phyloP scores from a whole-genome alignment of 805 yeast genomes.

The Jamesozyma piceae region DNA sequence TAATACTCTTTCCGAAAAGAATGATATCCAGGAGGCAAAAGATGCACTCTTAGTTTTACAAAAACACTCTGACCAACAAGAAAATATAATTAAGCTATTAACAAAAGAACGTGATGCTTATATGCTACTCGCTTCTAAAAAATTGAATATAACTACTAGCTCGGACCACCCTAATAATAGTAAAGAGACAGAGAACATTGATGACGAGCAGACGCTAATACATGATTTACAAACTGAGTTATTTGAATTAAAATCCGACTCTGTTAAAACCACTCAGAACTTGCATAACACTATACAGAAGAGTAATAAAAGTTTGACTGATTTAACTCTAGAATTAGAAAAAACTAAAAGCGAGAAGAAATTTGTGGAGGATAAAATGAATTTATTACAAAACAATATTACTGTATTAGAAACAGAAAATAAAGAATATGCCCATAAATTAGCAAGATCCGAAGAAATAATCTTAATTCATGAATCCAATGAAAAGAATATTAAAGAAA shows the following conservation, averaged over 20 bases:
- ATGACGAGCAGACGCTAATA: neutral
- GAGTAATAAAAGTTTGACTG: neutral
- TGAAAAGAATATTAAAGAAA: neutral
- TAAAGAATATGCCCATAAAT: neutral
- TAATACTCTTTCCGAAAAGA: constrained; percentile 31
- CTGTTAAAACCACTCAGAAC: neutral
- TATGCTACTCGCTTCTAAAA: constrained; percentile 23
- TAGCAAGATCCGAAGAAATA: neutral
- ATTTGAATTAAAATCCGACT: neutral
- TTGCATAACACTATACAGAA: neutral
- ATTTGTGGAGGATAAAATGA: neutral
- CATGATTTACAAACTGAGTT: neutral
- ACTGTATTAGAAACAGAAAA: neutral
- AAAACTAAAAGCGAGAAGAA: neutral
- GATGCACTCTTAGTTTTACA: constrained; percentile 52
- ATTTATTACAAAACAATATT: neutral
- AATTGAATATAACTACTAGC: neutral
- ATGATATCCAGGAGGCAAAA: constrained; percentile 48
- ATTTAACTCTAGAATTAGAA: neutral
- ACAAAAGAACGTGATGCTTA: constrained; percentile 61
- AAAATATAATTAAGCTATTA: constrained; percentile 42
- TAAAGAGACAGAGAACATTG: neutral
- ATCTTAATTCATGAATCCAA: neutral
- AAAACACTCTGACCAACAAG: constrained; percentile 42
- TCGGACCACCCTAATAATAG: neutral